Conservation (phyloP, 2,329 filamentous ascomycete genomes). For the Canariomyces notabilis region DNA sequence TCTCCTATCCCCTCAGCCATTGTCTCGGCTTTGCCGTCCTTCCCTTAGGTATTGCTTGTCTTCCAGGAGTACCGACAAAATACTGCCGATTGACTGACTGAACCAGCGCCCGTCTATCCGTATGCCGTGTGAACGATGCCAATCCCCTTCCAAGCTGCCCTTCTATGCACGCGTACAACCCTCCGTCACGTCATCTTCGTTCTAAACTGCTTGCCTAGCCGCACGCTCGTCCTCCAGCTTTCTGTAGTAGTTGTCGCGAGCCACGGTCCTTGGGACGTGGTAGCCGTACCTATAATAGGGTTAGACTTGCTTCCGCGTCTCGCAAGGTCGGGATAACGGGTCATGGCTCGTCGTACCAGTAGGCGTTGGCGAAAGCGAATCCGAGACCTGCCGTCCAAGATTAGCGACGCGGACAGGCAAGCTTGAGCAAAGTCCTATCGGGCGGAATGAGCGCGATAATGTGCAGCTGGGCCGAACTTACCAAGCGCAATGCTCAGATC, state of each 20-base stretch:
- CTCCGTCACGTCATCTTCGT: background rate
- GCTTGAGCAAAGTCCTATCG: background rate
- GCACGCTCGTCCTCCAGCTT: slow-evolving; percentile 55
- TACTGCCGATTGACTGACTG: slow-evolving; percentile 19
- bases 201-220: slow-evolving; percentile 25
- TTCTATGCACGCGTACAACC: background rate
- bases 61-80: slow-evolving; percentile 10
- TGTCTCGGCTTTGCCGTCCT: no score
- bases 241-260: slow-evolving; percentile 54
- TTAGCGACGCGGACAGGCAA: background rate
- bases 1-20: background rate
- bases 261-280: slow-evolving; percentile 56
- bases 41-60: no score
- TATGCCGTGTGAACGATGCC: slow-evolving; percentile 18
- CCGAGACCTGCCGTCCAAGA: slow-evolving; percentile 42
- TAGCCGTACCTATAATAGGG: slow-evolving; percentile 51
- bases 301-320: slow-evolving; percentile 8
- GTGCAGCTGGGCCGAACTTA: slow-evolving; percentile 34
- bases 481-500: slow-evolving; percentile 53
- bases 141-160: slow-evolving; percentile 6
- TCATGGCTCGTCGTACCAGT: slow-evolving; percentile 45
- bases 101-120: slow-evolving; percentile 26
- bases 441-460: no score
- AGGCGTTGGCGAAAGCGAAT: slow-evolving; percentile 49
- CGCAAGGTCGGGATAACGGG: background rate